Percentiles rank a stretch among this genome's conserved stretches.
Evolutionary conservation across 192 early-diverging fungal species (phyloP).

Genomic region (Pilaira anomala): DNA sequence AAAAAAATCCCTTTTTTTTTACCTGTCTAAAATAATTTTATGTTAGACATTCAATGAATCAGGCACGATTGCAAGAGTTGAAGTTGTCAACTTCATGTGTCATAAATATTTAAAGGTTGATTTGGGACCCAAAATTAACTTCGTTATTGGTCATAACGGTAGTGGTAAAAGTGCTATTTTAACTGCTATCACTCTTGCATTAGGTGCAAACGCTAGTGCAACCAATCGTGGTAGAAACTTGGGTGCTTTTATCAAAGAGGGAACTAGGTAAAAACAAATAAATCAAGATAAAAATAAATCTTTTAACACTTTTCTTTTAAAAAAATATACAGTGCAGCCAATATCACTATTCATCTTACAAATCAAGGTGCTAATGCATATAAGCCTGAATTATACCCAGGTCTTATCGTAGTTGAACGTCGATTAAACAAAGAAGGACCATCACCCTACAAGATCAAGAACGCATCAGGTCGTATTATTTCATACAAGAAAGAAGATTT

Average conservation of each 20-base stretch:
- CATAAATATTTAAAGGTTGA: conserved; percentile 76
- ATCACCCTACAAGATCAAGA: conserved; percentile 78
- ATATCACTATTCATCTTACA: conserved; percentile 68
- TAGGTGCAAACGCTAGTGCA: conserved; percentile 85
- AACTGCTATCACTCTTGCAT: conserved; percentile 84
- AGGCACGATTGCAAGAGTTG: conserved; percentile 79
- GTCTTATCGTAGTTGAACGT: conserved; percentile 80
- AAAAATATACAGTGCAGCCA: conserved; percentile 42
- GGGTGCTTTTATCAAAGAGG: conserved; percentile 80
- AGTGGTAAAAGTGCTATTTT: conserved; percentile 97
- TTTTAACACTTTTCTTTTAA: neutral
- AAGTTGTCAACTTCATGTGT: conserved; percentile 94
- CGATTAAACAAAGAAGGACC: conserved; percentile 59
- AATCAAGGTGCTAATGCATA: conserved; percentile 88
- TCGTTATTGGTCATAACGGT: conserved; percentile 96
- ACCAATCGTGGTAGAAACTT: conserved; percentile 84
- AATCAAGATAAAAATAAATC: neutral
- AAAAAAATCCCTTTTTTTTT: neutral
- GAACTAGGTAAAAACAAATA: conserved; percentile 47
- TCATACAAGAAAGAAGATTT: conserved; percentile 85
- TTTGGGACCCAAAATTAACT: conserved; percentile 89
- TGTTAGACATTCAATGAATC: conserved; percentile 45
- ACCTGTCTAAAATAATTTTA: neutral
- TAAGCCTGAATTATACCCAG: conserved; percentile 76
- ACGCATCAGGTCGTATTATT: conserved; percentile 56